These are phyloP conservation scores for Penicillium egyptiacum DNA, from an alignment of 495 filamentous ascomycete genomes.

Conservation along the genomic window DNA sequence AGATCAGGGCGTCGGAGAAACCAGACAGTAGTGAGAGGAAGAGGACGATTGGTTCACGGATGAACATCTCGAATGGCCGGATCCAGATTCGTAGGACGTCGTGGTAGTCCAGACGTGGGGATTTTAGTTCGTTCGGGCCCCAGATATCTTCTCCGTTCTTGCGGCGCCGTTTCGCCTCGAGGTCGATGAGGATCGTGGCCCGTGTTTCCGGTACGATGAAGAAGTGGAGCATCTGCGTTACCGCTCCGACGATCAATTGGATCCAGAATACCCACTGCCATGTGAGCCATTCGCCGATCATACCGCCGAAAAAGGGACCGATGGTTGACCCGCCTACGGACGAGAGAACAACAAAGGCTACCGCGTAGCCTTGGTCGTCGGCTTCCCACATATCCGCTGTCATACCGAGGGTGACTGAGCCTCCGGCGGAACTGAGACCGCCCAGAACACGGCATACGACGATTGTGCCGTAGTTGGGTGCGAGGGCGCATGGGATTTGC, in stretches of 20 bases:
- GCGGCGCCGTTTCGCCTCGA: slow-evolving; percentile 63
- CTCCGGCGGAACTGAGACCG: slow-evolving; percentile 71
- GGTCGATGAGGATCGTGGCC: slow-evolving; percentile 64
- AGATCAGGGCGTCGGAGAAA: slow-evolving; percentile 79
- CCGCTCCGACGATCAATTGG: slow-evolving; percentile 70
- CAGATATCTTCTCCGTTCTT: slow-evolving; percentile 59
- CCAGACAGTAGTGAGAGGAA: slow-evolving; percentile 70
- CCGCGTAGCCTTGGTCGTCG: slow-evolving; percentile 63
- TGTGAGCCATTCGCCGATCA: slow-evolving; percentile 62
- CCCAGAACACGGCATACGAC: slow-evolving; percentile 66
- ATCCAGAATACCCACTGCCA: slow-evolving; percentile 84
- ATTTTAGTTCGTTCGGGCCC: slow-evolving; percentile 61
- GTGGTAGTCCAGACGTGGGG: slow-evolving; percentile 49
- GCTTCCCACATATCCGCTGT: slow-evolving; percentile 78
- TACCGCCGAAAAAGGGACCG: slow-evolving; percentile 78
- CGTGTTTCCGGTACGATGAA: slow-evolving; percentile 70
- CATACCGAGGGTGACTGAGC: slow-evolving; percentile 81
- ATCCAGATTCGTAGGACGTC: slow-evolving; percentile 62
- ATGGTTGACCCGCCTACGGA: slow-evolving; percentile 74
- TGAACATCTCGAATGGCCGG: slow-evolving; percentile 76
- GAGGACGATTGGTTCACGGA: slow-evolving; percentile 74
- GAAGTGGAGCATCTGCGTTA: slow-evolving; percentile 64
- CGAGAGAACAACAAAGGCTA: slow-evolving; percentile 73
- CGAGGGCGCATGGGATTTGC: slow-evolving; percentile 69
- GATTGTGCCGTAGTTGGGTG: slow-evolving; percentile 66